Conservation (phyloP, 1,284 basidiomycete genomes). For the Amylostereum areolatum region DNA sequence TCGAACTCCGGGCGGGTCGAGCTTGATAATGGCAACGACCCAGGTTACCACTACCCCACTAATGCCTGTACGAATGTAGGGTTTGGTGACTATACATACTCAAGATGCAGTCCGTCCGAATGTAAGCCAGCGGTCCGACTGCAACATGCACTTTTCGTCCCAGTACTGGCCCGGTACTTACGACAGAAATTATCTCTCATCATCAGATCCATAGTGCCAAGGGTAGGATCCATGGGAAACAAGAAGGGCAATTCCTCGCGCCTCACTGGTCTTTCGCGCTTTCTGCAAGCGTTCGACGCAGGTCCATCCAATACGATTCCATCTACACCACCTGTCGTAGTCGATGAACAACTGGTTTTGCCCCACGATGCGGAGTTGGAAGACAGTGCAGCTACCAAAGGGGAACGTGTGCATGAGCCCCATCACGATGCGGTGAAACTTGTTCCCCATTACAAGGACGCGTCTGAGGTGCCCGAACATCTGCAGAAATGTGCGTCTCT, state of each 20-base stretch:
- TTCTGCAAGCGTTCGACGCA: constrained; percentile 35
- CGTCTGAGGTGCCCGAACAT: constrained; percentile 65
- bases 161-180: no score
- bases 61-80: constrained; percentile 20
- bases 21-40: constrained; percentile 35
- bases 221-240: constrained; percentile 17
- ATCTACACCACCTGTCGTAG: background rate
- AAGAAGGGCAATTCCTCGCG: constrained; percentile 34
- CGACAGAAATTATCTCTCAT: no score
- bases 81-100: no score
- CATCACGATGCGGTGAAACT: constrained; percentile 59
- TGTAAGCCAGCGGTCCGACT: no score
- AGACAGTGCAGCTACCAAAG: background rate
- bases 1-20: constrained; percentile 70
- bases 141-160: no score
- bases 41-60: constrained; percentile 47
- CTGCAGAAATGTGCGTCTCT: constrained; percentile 72
- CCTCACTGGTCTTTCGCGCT: constrained; percentile 45
- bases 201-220: no score
- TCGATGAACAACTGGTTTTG: no score
- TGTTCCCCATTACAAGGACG: constrained; percentile 61
- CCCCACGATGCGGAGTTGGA: no score
- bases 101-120: no score
- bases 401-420: background rate
- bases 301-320: constrained; percentile 7